Evolutionary conservation across 345 rosid species (phyloP), one percentile per base, ranked within the genome.

Genomic region (Orychophragmus violaceus): DNA sequence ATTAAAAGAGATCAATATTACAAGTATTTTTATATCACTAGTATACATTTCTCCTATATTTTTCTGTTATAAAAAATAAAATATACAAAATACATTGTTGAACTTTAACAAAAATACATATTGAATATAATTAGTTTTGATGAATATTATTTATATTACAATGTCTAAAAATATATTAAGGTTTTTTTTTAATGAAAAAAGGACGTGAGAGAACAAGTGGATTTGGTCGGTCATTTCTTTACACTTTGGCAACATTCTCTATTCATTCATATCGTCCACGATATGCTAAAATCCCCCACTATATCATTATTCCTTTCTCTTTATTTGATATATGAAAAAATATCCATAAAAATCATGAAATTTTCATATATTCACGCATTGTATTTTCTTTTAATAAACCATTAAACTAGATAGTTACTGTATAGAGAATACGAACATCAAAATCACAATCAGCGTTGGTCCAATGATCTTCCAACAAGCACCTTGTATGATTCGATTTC

Each of bases 151-250:
- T n/a, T n/a, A n/a, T n/a, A n/a, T n/a, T n/a, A n/a, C n/a, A n/a
- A n/a, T n/a, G n/a, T n/a, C n/a, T n/a, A n/a, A n/a, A n/a, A n/a
- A n/a, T n/a, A n/a, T n/a, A n/a, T n/a, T n/a, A n/a, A n/a, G n/a
- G n/a, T n/a, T n/a, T n/a, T n/a, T n/a, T n/a, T n/a, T n/a, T n/a
- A 22, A 22, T 36, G 16, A n/a, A 41, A 68, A 62, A 62, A 25
- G 57, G 69, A 71, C 69, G 64, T 62, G 60, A 64, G 71, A 72
- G 66, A 72, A 22, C 71, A 57, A 64, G 71, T 72, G 66, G 76
- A 71, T 64, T n/a, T 64, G 76, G 76, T 64, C 76, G 76, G 71
- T 72, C 58, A 37, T 64, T 48, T 58, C 76, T 64, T 64, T 72
- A 57, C 60, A 64, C 64, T 37, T 72, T 22, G 18, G 44, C 65